A percentile compares a stretch with the other conserved stretches of the same genome.
Evolutionary conservation across 495 filamentous ascomycete species (phyloP).

Genomic region (Hypoxylon lienhwacheense): DNA sequence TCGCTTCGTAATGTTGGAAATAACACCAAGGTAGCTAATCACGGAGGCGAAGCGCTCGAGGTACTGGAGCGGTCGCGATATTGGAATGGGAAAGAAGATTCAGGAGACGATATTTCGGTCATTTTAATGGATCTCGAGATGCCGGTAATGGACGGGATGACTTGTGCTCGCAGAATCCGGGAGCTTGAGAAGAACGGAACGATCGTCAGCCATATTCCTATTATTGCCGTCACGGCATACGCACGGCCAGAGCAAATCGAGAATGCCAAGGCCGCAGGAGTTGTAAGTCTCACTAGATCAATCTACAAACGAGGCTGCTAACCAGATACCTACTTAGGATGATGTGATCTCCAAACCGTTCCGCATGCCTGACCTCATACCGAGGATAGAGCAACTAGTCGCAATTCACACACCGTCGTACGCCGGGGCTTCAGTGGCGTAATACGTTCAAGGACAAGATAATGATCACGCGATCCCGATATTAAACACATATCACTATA

Average conservation of each 20-base stretch:
- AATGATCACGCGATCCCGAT: not conserved
- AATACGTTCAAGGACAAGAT: not conserved
- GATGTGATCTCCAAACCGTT: slow-evolving; percentile 84
- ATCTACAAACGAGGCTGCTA: not conserved
- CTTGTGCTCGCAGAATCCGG: slow-evolving; percentile 70
- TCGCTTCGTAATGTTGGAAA: slow-evolving; percentile 72
- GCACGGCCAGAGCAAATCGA: slow-evolving; percentile 68
- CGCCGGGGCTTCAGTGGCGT: slow-evolving; percentile 22
- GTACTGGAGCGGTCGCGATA: slow-evolving; percentile 50
- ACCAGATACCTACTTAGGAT: slow-evolving; percentile 54
- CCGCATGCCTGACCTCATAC: slow-evolving; percentile 66
- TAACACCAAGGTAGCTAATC: slow-evolving; percentile 70
- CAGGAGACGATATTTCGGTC: slow-evolving; percentile 57
- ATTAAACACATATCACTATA: slow-evolving; percentile 1
- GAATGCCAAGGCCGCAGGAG: slow-evolving; percentile 54
- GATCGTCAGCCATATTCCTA: slow-evolving; percentile 64
- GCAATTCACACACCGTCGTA: slow-evolving; percentile 25
- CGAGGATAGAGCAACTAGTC: slow-evolving; percentile 63
- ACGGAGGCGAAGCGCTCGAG: slow-evolving; percentile 75
- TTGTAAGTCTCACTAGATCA: slow-evolving; percentile 42
- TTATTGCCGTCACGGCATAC: slow-evolving; percentile 82
- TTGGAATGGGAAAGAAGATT: slow-evolving; percentile 46
- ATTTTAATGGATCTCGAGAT: slow-evolving; percentile 86
- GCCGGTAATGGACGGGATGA: slow-evolving; percentile 84
- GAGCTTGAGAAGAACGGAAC: slow-evolving; percentile 58